These are phyloP conservation scores for Penicillium olsonii DNA, from an alignment of 2,329 filamentous ascomycete genomes.

Conservation along the genomic window DNA sequence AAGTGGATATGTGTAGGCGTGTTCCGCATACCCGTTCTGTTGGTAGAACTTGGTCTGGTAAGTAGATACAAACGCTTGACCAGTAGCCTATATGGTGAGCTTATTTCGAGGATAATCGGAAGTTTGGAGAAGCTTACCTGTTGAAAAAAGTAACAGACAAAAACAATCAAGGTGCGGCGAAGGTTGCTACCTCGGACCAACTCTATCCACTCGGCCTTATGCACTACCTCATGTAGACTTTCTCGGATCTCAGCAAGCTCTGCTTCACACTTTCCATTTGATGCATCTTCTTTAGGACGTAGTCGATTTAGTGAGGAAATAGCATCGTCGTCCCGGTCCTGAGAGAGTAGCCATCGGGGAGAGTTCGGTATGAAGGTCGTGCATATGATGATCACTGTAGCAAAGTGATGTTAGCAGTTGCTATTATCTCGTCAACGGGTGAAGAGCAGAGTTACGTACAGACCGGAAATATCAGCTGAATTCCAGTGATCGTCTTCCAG, in stretches of 20 bases:
- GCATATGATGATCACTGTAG: constrained; percentile 12
- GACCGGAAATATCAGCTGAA: too few species aligned
- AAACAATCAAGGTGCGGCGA: constrained; percentile 18
- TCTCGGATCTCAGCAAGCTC: too few species aligned
- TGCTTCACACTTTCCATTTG: too few species aligned
- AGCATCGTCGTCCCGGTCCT: constrained; percentile 15
- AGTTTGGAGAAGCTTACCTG: too few species aligned
- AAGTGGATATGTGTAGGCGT: too few species aligned
- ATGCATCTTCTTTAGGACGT: too few species aligned
- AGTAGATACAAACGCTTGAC: constrained; percentile 21
- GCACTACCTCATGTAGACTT: not conserved
- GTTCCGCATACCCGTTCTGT: constrained; percentile 10
- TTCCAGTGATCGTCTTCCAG: too few species aligned
- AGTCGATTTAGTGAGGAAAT: constrained; percentile 5
- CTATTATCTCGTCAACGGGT: too few species aligned
- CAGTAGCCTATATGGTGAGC: constrained; percentile 18
- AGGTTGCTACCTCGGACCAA: constrained; percentile 16
- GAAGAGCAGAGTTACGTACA: too few species aligned
- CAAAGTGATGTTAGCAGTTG: too few species aligned
- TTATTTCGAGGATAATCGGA: too few species aligned
- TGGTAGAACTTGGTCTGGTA: constrained; percentile 21
- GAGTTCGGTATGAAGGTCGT: constrained; percentile 12
- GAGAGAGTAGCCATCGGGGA: constrained; percentile 10
- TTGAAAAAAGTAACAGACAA: constrained; percentile 3
- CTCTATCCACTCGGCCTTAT: constrained; percentile 19